Percentiles rank a stretch among this genome's conserved stretches.
Evolutionary conservation across 2,329 filamentous ascomycete species (phyloP).

Genomic region (Purpureocillium lavendulum): DNA sequence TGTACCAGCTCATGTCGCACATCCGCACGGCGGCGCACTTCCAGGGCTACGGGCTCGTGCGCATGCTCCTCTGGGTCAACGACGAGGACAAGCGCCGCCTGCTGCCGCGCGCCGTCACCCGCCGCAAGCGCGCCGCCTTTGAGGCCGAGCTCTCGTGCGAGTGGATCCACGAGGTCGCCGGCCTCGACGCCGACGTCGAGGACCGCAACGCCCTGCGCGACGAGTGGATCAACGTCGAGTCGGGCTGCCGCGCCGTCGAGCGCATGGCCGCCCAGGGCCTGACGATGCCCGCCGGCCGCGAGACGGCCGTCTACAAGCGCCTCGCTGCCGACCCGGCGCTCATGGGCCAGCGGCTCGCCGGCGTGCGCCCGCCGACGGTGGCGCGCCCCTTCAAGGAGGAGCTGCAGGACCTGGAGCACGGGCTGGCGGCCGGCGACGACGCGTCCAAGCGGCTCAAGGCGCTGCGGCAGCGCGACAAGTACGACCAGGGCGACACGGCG

Average conservation of each 20-base stretch:
- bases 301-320: conserved; percentile 20
- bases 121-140: conserved; percentile 48
- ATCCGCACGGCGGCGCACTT: conserved; percentile 53
- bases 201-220: conserved; percentile 32
- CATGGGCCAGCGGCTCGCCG: conserved; percentile 19
- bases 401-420: conserved; percentile 28
- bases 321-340: conserved; percentile 13
- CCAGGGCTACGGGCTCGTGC: conserved; percentile 69
- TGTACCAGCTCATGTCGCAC: conserved; percentile 53
- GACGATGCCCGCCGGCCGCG: conserved; percentile 34
- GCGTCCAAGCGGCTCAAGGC: conserved; percentile 13
- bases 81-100: conserved; percentile 49
- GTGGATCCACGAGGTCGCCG: conserved; percentile 50
- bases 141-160: conserved; percentile 54
- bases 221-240: conserved; percentile 37
- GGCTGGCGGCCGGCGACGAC: conserved; percentile 4
- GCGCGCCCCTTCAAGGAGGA: conserved; percentile 33
- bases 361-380: conserved; percentile 16
- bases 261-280: conserved; percentile 39
- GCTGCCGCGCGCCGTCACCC: conserved; percentile 50
- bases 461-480: conserved; percentile 19
- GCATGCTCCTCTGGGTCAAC: conserved; percentile 67
- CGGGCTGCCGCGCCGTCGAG: conserved; percentile 26
- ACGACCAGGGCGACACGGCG: conserved; percentile 10
- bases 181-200: conserved; percentile 21